Percentiles rank a stretch among this genome's conserved stretches.
Evolutionary conservation across 306 rosid species (phyloP).

Genomic region (Rosa persica): DNA sequence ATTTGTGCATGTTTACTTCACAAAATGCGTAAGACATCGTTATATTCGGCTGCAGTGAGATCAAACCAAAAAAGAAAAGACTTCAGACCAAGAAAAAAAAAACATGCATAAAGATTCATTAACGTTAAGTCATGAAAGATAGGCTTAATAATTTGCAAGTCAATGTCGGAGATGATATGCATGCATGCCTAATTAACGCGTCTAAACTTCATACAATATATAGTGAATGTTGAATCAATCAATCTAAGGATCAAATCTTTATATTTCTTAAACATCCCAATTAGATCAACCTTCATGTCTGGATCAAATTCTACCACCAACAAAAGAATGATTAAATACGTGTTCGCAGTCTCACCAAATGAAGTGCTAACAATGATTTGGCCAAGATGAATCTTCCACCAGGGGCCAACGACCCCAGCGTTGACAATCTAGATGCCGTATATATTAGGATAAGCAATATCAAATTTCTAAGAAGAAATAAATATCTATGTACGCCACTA

Average conservation of each 20-base stretch:
- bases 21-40: neutral
- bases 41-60: neutral
- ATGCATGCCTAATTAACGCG: neutral
- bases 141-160: neutral
- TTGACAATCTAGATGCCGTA: too few relatives aligned
- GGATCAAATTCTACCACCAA: neutral
- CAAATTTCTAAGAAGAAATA: too few relatives aligned
- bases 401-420: too few relatives aligned
- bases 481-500: too few relatives aligned
- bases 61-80: neutral
- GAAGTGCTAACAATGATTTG: too few relatives aligned
- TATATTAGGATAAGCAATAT: too few relatives aligned
- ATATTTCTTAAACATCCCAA: neutral
- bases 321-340: neutral
- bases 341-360: too few relatives aligned
- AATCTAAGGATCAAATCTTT: neutral
- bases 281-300: neutral
- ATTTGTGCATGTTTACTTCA: neutral
- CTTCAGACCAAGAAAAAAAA: too few relatives aligned
- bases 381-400: too few relatives aligned
- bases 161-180: neutral
- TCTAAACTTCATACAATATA: neutral
- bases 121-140: neutral
- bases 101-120: neutral
- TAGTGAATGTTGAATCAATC: neutral